phyloP scores from a whole-genome alignment of 257 asterid genomes.

The Solanum pennellii region DNA sequence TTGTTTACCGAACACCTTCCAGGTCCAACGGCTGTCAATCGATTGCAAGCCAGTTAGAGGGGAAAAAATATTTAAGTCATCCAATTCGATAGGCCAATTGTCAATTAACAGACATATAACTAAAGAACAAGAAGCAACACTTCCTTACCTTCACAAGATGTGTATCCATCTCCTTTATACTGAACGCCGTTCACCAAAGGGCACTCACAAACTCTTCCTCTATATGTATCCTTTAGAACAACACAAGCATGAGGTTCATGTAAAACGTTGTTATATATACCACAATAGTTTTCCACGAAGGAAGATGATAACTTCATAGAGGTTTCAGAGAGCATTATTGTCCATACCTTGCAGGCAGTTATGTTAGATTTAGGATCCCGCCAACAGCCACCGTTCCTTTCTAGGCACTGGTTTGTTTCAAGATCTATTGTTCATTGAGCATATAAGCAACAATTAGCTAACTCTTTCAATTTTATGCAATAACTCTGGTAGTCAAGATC shows the following conservation, averaged over 20 bases:
- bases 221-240: conserved; percentile 57
- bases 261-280: neutral
- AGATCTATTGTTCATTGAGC: conserved; percentile 30
- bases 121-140: neutral
- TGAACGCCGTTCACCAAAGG: conserved; percentile 64
- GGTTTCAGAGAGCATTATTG: neutral
- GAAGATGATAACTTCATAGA: neutral
- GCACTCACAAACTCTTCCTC: conserved; percentile 93
- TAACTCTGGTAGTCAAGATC: neutral
- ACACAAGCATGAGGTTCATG: neutral
- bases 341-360: conserved; percentile 76
- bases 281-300: neutral
- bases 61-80: neutral
- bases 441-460: neutral
- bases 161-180: conserved; percentile 78
- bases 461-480: neutral
- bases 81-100: neutral
- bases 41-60: neutral
- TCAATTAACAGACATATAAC: neutral
- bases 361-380: conserved; percentile 41
- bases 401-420: conserved; percentile 85
- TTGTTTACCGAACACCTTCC: conserved; percentile 71
- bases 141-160: conserved; percentile 53
- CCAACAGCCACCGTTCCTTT: conserved; percentile 90
- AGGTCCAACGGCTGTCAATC: conserved; percentile 65